Evolutionary conservation across 2,329 filamentous ascomycete species (phyloP).

Genomic region (Trichoderma sp.): DNA sequence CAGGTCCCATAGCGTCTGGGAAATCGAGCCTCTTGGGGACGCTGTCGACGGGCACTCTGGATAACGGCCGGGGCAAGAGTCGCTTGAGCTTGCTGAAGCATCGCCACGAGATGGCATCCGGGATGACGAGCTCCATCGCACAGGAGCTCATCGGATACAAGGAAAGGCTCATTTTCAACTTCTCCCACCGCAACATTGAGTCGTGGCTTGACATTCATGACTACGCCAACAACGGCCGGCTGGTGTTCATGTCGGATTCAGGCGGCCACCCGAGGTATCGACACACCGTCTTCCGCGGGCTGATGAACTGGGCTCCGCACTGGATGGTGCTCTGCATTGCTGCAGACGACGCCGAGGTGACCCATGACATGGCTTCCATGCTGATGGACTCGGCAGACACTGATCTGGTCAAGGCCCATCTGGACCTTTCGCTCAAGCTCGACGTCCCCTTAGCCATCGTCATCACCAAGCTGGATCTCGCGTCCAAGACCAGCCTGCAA

Average conservation of each 20-base stretch:
- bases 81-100: slow-evolving; percentile 87
- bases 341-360: slow-evolving; percentile 67
- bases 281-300: slow-evolving; percentile 81
- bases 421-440: slow-evolving; percentile 82
- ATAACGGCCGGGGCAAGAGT: slow-evolving; percentile 91
- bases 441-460: slow-evolving; percentile 76
- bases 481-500: slow-evolving; percentile 70
- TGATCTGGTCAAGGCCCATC: slow-evolving; percentile 75
- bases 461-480: slow-evolving; percentile 89
- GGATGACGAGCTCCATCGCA: slow-evolving; percentile 90
- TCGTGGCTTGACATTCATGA: slow-evolving; percentile 96
- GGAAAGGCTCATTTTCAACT: slow-evolving; percentile 69
- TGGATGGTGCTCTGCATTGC: slow-evolving; percentile 89
- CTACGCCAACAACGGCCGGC: slow-evolving; percentile 68
- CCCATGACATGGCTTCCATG: slow-evolving; percentile 12
- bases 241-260: slow-evolving; percentile 90
- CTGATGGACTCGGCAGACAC: slow-evolving; percentile 49
- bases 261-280: slow-evolving; percentile 88
- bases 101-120: slow-evolving; percentile 87
- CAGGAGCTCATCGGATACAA: slow-evolving; percentile 91
- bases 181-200: slow-evolving; percentile 80
- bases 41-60: slow-evolving; percentile 80
- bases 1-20: slow-evolving; percentile 85
- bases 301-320: slow-evolving; percentile 95
- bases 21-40: slow-evolving; percentile 92